Conservation (phyloP, 1,139 yeast genomes). For the Candida glucosophila region DNA sequence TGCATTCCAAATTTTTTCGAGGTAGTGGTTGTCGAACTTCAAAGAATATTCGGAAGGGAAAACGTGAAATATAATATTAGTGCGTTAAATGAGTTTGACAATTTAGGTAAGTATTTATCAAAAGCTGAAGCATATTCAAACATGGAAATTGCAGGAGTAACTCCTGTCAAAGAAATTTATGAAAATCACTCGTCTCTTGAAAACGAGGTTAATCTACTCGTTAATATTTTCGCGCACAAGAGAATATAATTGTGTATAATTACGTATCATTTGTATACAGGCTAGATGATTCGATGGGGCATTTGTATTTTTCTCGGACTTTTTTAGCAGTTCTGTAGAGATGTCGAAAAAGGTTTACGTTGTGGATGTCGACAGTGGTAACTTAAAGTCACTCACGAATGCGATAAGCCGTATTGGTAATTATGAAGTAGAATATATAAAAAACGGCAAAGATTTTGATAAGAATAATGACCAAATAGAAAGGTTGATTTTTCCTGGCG, state of each 20-base stretch:
- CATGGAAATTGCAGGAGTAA: no score
- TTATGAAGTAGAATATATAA: constrained; percentile 48
- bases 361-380: constrained; percentile 93
- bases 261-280: no score
- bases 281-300: no score
- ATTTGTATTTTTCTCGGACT: no score
- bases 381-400: constrained; percentile 78
- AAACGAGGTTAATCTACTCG: no score
- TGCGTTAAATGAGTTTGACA: constrained; percentile 28
- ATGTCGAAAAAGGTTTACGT: constrained; percentile 49
- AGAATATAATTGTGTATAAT: no score
- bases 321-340: constrained; percentile 1
- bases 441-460: constrained; percentile 25
- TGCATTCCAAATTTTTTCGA: constrained; percentile 20
- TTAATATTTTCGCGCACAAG: no score
- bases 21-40: constrained; percentile 15
- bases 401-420: constrained; percentile 72
- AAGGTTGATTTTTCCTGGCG: constrained; percentile 78
- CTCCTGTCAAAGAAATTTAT: no score
- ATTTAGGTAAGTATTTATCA: no score
- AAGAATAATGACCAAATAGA: constrained; percentile 36
- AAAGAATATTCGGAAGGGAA: constrained; percentile 23
- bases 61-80: constrained; percentile 23
- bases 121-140: no score
- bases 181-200: no score